Base-by-base conservation (phyloP, 495 filamentous ascomycete species). In the Penicillium cinerascens region DNA sequence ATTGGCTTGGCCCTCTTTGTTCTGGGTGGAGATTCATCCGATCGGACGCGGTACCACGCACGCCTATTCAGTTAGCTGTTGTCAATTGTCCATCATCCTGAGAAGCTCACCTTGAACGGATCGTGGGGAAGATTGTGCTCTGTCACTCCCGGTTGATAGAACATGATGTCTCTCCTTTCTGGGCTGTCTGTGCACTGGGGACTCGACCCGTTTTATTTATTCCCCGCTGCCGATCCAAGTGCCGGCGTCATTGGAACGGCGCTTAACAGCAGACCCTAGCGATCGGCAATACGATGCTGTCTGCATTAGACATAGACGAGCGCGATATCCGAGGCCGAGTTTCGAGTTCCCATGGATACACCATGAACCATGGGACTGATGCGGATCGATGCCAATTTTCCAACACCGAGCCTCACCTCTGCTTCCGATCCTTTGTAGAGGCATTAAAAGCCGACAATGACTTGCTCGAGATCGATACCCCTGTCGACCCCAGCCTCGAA, bases 21-120 rank as follows among this genome's bases (percentile, higher is more conserved):
- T 69, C 38, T 59, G 60, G 5, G 73, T 77, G 33, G 59, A 67
- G 42, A 76, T 78, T 72, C 75, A 77, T 37, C 74, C 75, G 43
- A 77, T 77, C 23, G 73, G 72, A 9, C 73, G 67, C 2, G 73
- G 70, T 13, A 77, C 54, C 16, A 74, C 68, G 40, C 68, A 72
- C 15, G 67, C 68, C 68, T 77, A 47, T 8, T 38, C 42, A 33
- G 2, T 45, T 25, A 29, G 23, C 11, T 37, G 16, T 22, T 52
- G 10, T 40, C 20, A 43, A 13, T 21, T 42, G 9, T 33, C 2
- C 1, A 33, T 33, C 1, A 33, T 33, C 10, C 11, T 11, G 29
- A 4, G 29, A n/a, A 10, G 0, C 29, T 33, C 46, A 69, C 68
- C 61, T 71, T 76, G 61, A 75, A 77, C 17, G 73, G 72, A 44